phyloP scores from a whole-genome alignment of 1,284 basidiomycete species.

The Marasmius sp. region DNA sequence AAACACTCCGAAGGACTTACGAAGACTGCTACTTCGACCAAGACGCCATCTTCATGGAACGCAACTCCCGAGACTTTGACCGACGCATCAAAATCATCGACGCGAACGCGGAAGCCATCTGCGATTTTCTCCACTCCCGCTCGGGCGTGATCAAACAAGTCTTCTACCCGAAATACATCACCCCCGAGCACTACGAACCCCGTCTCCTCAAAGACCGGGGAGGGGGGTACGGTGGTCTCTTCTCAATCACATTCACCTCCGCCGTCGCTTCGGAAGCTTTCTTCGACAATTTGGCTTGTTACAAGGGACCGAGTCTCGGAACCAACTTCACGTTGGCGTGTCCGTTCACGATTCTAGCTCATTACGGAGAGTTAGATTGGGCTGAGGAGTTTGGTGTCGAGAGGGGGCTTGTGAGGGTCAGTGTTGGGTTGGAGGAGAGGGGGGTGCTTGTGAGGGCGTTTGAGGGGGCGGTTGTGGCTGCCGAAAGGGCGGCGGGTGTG shows the following conservation, averaged over 20 bases:
- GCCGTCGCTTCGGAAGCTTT: constrained; percentile 74
- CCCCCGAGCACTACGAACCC: constrained; percentile 70
- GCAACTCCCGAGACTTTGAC: constrained; percentile 93
- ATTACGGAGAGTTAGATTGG: constrained; percentile 93
- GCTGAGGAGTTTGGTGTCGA: constrained; percentile 88
- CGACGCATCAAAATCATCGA: constrained; percentile 80
- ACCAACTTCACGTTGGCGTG: constrained; percentile 96
- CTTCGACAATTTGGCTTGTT: constrained; percentile 82
- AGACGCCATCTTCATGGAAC: constrained; percentile 96
- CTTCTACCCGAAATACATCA: constrained; percentile 88
- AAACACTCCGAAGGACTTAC: constrained; percentile 59
- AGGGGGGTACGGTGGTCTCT: constrained; percentile 89
- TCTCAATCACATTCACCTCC: constrained; percentile 86
- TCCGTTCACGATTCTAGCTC: constrained; percentile 93
- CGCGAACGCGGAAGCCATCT: constrained; percentile 80
- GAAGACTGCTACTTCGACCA: constrained; percentile 91
- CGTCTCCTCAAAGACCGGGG: constrained; percentile 50
- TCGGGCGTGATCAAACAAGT: constrained; percentile 80
- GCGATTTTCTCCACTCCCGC: constrained; percentile 72
- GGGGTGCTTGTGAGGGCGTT: constrained; percentile 64
- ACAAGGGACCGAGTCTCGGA: constrained; percentile 92
- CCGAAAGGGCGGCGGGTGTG: constrained; percentile 44
- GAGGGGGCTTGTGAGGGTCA: constrained; percentile 81
- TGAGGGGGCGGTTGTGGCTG: constrained; percentile 64
- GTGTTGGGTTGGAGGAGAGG: constrained; percentile 88